Evolutionary conservation across 805 yeast genomes (phyloP).

Genomic region (Brettanomyces bruxellensis): DNA sequence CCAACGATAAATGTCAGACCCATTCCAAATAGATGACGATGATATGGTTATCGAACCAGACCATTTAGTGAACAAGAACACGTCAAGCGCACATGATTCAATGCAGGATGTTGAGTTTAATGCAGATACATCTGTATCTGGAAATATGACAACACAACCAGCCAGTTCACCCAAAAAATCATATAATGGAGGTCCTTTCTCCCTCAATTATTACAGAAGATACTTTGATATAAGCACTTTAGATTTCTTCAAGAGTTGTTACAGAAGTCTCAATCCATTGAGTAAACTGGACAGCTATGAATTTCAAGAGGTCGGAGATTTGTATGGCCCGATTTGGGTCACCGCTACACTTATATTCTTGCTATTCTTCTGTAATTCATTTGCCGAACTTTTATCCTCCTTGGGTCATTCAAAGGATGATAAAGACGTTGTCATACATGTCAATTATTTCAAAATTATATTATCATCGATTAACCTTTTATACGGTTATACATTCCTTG

Average conservation of each 20-base stretch:
- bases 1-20: neutral
- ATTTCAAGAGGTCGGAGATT: conserved; percentile 46
- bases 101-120: conserved; percentile 1
- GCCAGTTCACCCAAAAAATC: conserved; percentile 13
- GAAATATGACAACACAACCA: neutral
- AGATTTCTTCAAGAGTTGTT: conserved; percentile 48
- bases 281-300: conserved; percentile 24
- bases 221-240: conserved; percentile 63
- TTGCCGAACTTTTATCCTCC: conserved; percentile 55
- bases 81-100: neutral
- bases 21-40: conserved; percentile 4
- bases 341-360: conserved; percentile 72
- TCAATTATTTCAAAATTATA: conserved; percentile 51
- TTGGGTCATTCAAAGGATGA: conserved; percentile 30
- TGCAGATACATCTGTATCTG: neutral
- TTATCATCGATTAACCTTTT: conserved; percentile 62
- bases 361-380: conserved; percentile 67
- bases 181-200: conserved; percentile 39
- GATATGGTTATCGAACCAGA: conserved; percentile 20
- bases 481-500: conserved; percentile 64
- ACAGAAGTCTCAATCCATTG: conserved; percentile 50
- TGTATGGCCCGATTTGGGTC: conserved; percentile 89
- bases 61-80: neutral
- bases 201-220: conserved; percentile 50
- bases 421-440: conserved; percentile 25